A percentile compares a stretch with the other conserved stretches of the same genome.
phyloP scores from a whole-genome alignment of 352 stramenopile species.

The Globisporangium nunn region DNA sequence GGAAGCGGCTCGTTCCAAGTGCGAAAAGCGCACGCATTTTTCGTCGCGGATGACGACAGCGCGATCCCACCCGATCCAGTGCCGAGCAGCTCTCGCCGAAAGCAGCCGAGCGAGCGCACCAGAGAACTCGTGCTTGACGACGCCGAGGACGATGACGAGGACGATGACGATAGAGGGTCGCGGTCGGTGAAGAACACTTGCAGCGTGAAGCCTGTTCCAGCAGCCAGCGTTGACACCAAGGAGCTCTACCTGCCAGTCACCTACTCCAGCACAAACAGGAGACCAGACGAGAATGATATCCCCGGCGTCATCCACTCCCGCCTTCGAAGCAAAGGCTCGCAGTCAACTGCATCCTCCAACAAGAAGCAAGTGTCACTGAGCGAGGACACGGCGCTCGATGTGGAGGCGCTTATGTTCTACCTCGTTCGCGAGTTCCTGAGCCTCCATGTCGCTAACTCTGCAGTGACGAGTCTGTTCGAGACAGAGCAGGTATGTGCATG shows the following conservation, averaged over 20 bases:
- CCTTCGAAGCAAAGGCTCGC: conserved; percentile 8
- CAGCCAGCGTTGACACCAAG: background rate
- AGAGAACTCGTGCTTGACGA: conserved; percentile 23
- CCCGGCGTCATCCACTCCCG: conserved; percentile 10
- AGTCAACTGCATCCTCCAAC: background rate
- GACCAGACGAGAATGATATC: background rate
- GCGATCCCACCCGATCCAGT: background rate
- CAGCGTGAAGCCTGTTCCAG: background rate
- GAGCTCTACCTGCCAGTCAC: background rate
- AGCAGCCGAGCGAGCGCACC: conserved; percentile 9
- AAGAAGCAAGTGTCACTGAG: conserved; percentile 9
- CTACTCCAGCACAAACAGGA: background rate
- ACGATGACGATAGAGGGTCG: background rate
- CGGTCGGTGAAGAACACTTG: background rate
- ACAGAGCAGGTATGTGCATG: conserved; percentile 20
- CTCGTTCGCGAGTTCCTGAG: conserved; percentile 62
- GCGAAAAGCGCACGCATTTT: conserved; percentile 23
- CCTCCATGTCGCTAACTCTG: conserved; percentile 25
- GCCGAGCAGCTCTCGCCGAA: conserved; percentile 11
- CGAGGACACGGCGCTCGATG: conserved; percentile 1
- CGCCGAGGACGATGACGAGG: conserved; percentile 10
- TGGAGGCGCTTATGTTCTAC: conserved; percentile 32
- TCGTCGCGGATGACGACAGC: conserved; percentile 10
- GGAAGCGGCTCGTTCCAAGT: conserved; percentile 4
- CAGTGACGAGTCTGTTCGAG: conserved; percentile 33